Conservation (phyloP, 1,139 yeast species). For the Nakaseomyces bracarensis region DNA sequence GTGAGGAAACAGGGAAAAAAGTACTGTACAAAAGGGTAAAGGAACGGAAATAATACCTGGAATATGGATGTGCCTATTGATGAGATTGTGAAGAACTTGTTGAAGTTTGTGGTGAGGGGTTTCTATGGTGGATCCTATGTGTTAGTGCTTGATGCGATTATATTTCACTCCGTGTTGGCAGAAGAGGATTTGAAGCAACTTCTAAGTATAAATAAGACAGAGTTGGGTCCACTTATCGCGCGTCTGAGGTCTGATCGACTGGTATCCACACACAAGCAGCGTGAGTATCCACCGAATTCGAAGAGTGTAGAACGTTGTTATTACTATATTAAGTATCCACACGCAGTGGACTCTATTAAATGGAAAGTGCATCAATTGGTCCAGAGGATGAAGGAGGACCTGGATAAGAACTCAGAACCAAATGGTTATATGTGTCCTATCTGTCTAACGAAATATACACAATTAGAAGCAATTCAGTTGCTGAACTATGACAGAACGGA, state of each 20-base stretch:
- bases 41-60: background rate
- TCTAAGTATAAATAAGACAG: conserved; percentile 79
- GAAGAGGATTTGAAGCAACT: conserved; percentile 84
- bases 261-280: conserved; percentile 58
- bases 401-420: conserved; percentile 77
- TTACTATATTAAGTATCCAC: conserved; percentile 81
- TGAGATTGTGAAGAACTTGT: conserved; percentile 33
- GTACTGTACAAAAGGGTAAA: background rate
- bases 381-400: conserved; percentile 66
- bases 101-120: conserved; percentile 65
- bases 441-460: conserved; percentile 72
- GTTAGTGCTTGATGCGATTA: conserved; percentile 78
- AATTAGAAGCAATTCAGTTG: conserved; percentile 79
- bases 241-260: conserved; percentile 77
- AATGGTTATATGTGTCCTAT: conserved; percentile 90
- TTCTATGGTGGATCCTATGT: conserved; percentile 83
- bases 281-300: conserved; percentile 71
- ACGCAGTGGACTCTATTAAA: conserved; percentile 89
- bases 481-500: conserved; percentile 71
- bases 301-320: conserved; percentile 69
- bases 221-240: conserved; percentile 74
- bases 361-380: conserved; percentile 94
- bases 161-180: conserved; percentile 83
- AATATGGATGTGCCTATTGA: conserved; percentile 33
- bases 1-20: too few species aligned